Evolutionary conservation across 495 filamentous ascomycete species (phyloP).

Genomic region (Talaromyces thailandensis): DNA sequence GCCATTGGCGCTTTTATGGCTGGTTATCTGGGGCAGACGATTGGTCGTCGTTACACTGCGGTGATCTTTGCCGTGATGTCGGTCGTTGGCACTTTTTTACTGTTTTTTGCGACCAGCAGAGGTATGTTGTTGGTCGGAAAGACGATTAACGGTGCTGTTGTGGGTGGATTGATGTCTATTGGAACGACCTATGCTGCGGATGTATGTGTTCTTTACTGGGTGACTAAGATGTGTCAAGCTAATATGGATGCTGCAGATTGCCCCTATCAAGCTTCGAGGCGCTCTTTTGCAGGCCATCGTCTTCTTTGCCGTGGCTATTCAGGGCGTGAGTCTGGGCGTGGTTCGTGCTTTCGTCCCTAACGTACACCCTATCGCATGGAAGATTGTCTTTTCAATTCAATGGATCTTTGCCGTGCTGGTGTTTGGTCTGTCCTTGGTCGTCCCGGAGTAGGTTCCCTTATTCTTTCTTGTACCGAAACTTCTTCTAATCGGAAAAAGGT

Average conservation of each 20-base stretch:
- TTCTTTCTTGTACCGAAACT: background rate
- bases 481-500: background rate
- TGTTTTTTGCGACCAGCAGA: conserved; percentile 12
- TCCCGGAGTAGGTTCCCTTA: conserved; percentile 11
- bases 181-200: conserved; percentile 21
- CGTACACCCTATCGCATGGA: conserved; percentile 6
- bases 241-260: background rate
- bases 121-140: conserved; percentile 18
- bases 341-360: conserved; percentile 18
- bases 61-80: background rate
- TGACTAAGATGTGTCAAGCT: background rate
- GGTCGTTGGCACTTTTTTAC: conserved; percentile 4
- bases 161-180: conserved; percentile 16
- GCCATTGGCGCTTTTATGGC: conserved; percentile 15
- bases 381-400: conserved; percentile 14
- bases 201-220: background rate
- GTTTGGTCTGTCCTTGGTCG: conserved; percentile 8
- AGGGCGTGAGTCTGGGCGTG: conserved; percentile 18
- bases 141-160: conserved; percentile 7
- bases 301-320: conserved; percentile 16
- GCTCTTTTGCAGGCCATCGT: conserved; percentile 18
- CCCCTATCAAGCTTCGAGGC: conserved; percentile 7
- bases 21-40: conserved; percentile 14
- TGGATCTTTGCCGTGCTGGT: conserved; percentile 11
- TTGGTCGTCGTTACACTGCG: conserved; percentile 12